A percentile compares a stretch with the other conserved stretches of the same genome.
phyloP scores from a whole-genome alignment of 257 asterid species.

The Lycium ferocissimum region DNA sequence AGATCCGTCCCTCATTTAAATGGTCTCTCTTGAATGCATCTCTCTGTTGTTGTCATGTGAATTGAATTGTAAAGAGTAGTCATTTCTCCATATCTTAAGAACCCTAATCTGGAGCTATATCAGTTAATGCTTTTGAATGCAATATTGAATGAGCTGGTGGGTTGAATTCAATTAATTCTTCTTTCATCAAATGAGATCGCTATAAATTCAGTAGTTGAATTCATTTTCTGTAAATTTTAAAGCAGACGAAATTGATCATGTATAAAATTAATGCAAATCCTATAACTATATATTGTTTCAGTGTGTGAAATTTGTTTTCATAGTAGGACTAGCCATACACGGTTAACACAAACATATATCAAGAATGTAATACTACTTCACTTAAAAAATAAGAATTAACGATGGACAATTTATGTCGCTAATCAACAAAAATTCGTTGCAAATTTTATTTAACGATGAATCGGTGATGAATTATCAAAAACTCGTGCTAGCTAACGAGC shows the following conservation, averaged over 20 bases:
- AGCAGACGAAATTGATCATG: not conserved
- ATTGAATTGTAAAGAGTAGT: conserved; percentile 1
- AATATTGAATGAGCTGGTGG: conserved; percentile 40
- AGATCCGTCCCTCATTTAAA: not conserved
- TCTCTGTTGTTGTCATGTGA: conserved; percentile 1
- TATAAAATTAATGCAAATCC: conserved; percentile 12
- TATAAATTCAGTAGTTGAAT: not conserved
- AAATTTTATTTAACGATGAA: no score
- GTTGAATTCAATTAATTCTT: conserved; percentile 32
- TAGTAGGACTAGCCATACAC: not conserved
- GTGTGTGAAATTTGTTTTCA: no score
- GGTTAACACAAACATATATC: not conserved
- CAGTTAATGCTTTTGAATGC: conserved; percentile 37
- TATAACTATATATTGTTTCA: not conserved
- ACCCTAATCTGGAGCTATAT: conserved; percentile 42
- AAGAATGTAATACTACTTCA: not conserved
- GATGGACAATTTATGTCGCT: not conserved
- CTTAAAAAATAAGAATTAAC: not conserved
- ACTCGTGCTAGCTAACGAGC: no score
- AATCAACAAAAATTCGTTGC: no score
- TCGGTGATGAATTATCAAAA: no score
- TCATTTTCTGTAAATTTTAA: not conserved
- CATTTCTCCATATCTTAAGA: conserved; percentile 28
- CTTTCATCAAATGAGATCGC: conserved; percentile 27
- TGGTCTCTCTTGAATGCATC: conserved; percentile 31